Evolutionary conservation across 2,329 filamentous ascomycete species (phyloP).

Genomic region (Diaporthe australafricana): DNA sequence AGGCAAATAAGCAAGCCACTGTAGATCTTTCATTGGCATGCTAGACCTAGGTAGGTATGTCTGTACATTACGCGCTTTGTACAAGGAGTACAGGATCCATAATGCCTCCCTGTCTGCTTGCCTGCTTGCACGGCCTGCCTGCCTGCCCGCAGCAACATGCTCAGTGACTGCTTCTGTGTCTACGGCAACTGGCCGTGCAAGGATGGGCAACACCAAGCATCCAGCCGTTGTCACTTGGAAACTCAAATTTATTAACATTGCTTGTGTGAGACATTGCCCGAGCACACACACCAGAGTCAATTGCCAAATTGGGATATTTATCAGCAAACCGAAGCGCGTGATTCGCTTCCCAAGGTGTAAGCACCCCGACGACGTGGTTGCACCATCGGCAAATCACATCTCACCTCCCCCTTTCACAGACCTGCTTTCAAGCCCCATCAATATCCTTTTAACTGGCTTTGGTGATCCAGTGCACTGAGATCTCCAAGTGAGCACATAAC

Average conservation of each 20-base stretch:
- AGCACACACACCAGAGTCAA: not conserved
- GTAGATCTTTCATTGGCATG: conserved; percentile 6
- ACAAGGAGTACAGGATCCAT: no score
- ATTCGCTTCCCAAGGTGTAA: not conserved
- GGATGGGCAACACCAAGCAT: not conserved
- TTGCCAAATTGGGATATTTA: not conserved
- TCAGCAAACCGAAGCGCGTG: not conserved
- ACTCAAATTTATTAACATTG: no score
- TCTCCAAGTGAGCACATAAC: not conserved
- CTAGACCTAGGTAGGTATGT: not conserved
- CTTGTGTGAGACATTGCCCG: not conserved
- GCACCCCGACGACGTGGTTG: not conserved
- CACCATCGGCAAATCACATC: not conserved
- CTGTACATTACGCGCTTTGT: not conserved
- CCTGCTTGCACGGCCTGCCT: no score
- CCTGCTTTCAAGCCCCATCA: not conserved
- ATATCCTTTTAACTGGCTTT: not conserved
- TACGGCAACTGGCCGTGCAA: no score
- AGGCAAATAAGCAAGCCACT: conserved; percentile 8
- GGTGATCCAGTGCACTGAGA: not conserved
- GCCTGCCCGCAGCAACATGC: not conserved
- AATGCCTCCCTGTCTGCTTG: no score
- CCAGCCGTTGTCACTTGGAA: no score
- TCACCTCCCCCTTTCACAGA: not conserved
- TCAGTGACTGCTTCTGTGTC: not conserved